phyloP scores from a whole-genome alignment of 2,329 filamentous ascomycete species.

The Epichloe sp. region DNA sequence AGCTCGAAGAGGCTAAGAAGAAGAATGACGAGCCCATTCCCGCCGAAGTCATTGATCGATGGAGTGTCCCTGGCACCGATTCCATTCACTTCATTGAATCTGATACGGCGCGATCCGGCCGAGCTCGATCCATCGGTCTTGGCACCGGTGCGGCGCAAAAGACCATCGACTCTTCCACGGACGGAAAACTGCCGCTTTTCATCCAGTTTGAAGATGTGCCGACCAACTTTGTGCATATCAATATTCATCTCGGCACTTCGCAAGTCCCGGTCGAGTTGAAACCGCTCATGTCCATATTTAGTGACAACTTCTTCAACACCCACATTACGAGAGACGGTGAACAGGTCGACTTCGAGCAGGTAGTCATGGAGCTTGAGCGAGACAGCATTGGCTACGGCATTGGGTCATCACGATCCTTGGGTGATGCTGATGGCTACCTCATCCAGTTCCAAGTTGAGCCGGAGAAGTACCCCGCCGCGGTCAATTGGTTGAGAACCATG shows the following conservation, averaged over 20 bases:
- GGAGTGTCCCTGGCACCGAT: constrained; percentile 70
- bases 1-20: constrained; percentile 69
- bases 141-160: constrained; percentile 59
- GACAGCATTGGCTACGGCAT: constrained; percentile 81
- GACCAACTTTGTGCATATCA: constrained; percentile 83
- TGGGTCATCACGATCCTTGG: constrained; percentile 51
- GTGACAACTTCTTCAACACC: constrained; percentile 88
- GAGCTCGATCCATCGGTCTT: constrained; percentile 57
- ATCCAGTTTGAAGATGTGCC: constrained; percentile 94
- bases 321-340: constrained; percentile 68
- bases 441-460: constrained; percentile 78
- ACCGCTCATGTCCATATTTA: constrained; percentile 72
- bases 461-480: constrained; percentile 70
- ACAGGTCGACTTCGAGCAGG: constrained; percentile 75
- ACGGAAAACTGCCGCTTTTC: constrained; percentile 59
- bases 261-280: constrained; percentile 69
- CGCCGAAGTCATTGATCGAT: constrained; percentile 62
- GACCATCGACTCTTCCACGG: constrained; percentile 55
- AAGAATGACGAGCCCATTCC: constrained; percentile 86
- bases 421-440: constrained; percentile 69
- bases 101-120: constrained; percentile 68
- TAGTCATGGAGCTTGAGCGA: constrained; percentile 80
- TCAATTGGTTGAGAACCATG: constrained; percentile 74
- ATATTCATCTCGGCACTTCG: constrained; percentile 66
- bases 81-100: constrained; percentile 94